phyloP scores from a whole-genome alignment of 352 stramenopile genomes.

The Blastocystis sp. region DNA sequence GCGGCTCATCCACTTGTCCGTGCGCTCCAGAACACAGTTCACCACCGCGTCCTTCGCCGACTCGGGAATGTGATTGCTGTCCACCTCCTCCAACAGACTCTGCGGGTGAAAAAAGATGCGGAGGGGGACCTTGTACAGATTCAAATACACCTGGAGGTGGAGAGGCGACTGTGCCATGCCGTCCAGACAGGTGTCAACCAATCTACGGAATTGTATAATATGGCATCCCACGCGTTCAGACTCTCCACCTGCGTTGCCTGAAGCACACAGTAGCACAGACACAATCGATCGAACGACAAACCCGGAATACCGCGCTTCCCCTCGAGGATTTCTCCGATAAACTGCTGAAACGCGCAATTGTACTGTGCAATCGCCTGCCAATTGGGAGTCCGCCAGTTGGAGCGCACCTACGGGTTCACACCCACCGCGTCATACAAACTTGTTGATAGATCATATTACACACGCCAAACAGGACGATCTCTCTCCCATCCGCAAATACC shows the following conservation, averaged over 20 bases:
- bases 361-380: neutral
- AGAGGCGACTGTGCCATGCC: neutral
- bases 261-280: neutral
- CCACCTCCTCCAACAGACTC: neutral
- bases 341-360: neutral
- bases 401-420: neutral
- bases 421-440: neutral
- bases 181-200: neutral
- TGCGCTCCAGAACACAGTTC: neutral
- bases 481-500: neutral
- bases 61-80: neutral
- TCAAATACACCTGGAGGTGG: neutral
- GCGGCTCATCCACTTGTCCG: neutral
- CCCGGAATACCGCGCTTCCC: neutral
- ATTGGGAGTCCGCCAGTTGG: neutral
- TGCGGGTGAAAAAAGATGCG: neutral
- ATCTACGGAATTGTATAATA: no score
- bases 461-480: neutral
- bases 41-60: neutral
- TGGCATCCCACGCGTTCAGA: no score
- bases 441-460: constrained; percentile 21
- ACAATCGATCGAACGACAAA: neutral
- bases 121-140: neutral
- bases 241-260: neutral
- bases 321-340: neutral